These are phyloP conservation scores for Solanum peruvianum DNA, from an alignment of 257 asterid genomes.

Conservation along the genomic window DNA sequence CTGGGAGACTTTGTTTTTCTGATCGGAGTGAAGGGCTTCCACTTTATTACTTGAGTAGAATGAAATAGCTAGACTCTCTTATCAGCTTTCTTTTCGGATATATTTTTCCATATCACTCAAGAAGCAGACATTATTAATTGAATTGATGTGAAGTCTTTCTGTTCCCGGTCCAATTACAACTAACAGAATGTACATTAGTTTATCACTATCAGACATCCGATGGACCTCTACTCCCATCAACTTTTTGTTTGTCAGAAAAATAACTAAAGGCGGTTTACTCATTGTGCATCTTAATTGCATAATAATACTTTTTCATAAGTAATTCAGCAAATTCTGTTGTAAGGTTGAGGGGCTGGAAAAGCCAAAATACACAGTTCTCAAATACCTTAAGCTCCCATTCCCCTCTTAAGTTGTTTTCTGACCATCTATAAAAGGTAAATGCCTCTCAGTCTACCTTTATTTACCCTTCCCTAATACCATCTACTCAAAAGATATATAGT, in stretches of 20 bases:
- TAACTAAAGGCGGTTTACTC: neutral
- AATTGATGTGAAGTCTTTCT: neutral
- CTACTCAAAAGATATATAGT: neutral
- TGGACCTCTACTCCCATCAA: neutral
- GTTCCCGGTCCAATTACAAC: neutral
- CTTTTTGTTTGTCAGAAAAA: neutral
- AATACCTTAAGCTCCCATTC: neutral
- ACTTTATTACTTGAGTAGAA: neutral
- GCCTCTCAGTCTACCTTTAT: neutral
- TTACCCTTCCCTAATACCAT: neutral
- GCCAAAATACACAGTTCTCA: neutral
- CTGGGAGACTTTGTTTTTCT: neutral
- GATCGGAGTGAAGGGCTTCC: neutral
- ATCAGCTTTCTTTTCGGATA: neutral
- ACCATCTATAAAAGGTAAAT: neutral
- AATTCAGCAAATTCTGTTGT: neutral
- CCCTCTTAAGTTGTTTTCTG: neutral
- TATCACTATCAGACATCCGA: neutral
- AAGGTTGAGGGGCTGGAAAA: neutral
- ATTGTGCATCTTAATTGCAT: neutral
- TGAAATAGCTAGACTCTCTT: neutral
- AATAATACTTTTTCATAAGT: neutral
- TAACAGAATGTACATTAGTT: neutral
- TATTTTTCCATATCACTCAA: neutral
- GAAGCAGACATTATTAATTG: neutral